Evolutionary conservation across 306 rosid genomes (phyloP).

Genomic region (Vigna radiata): DNA sequence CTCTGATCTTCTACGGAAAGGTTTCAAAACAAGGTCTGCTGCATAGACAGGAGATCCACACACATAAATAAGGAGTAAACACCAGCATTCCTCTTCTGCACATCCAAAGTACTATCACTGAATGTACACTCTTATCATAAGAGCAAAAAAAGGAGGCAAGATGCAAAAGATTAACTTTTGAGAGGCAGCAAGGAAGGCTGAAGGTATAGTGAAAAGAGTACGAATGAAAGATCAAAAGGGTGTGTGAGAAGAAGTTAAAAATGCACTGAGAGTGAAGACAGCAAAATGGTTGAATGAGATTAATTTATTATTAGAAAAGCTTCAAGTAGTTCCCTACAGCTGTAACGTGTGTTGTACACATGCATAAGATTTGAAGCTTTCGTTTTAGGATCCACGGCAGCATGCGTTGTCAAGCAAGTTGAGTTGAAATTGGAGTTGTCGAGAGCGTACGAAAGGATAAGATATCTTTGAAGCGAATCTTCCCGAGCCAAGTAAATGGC

Average conservation of each 20-base stretch:
- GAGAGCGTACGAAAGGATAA: slow-evolving; percentile 33
- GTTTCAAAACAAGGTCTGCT: background rate
- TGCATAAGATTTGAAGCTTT: slow-evolving; percentile 33
- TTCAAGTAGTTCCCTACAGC: slow-evolving; percentile 34
- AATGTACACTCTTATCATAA: background rate
- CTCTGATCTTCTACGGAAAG: background rate
- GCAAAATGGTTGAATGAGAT: no score
- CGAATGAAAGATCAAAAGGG: background rate
- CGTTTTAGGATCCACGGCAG: slow-evolving; percentile 58
- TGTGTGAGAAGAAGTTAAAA: no score
- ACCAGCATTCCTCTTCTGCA: background rate
- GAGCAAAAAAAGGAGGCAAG: background rate
- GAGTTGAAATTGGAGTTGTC: background rate
- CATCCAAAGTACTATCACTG: background rate
- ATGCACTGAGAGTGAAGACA: no score
- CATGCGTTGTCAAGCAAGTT: slow-evolving; percentile 48
- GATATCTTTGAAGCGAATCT: slow-evolving; percentile 21
- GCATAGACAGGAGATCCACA: background rate
- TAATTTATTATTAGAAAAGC: no score
- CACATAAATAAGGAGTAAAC: background rate
- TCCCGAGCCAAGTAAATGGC: background rate
- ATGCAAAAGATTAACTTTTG: no score
- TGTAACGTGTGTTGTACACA: slow-evolving; percentile 34
- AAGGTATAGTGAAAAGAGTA: background rate
- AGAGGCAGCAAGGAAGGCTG: background rate